Percentiles rank a stretch among this genome's conserved stretches.
These are phyloP conservation scores for Corymbia citriodora DNA, from an alignment of 441 rosid species.

Conservation along the genomic window DNA sequence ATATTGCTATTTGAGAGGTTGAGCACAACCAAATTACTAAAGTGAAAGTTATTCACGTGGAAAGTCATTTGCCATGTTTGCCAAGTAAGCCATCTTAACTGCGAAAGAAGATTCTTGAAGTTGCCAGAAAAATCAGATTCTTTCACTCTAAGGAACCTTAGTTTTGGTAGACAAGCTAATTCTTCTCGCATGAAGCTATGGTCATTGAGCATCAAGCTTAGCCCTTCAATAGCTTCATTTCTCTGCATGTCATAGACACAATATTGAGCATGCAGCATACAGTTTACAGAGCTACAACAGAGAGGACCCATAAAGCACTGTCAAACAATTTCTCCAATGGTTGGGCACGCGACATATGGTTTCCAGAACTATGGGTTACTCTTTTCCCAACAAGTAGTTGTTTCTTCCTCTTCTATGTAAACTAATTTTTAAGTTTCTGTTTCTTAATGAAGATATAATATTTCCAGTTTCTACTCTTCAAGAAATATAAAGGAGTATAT, in stretches of 20 bases:
- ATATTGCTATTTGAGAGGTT: neutral
- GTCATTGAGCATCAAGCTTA: neutral
- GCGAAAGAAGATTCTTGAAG: neutral
- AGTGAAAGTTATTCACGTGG: neutral
- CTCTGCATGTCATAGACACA: neutral
- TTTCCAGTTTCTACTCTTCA: neutral
- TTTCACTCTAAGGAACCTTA: neutral
- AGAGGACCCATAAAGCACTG: neutral
- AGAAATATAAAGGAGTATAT: too few species aligned
- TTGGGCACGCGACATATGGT: neutral
- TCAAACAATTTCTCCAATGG: neutral
- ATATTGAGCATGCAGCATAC: neutral
- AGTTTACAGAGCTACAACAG: neutral
- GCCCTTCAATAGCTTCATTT: neutral
- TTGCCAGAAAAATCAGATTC: neutral
- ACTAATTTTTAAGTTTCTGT: neutral
- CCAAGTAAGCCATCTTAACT: neutral
- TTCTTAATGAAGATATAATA: neutral
- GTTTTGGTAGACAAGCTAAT: neutral
- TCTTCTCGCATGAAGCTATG: neutral
- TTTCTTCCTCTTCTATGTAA: neutral
- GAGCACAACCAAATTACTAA: fast-evolving
- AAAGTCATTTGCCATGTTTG: fast-evolving
- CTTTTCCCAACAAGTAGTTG: neutral
- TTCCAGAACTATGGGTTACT: neutral